phyloP scores from a whole-genome alignment of 345 rosid genomes.

The Lepidium didymum region DNA sequence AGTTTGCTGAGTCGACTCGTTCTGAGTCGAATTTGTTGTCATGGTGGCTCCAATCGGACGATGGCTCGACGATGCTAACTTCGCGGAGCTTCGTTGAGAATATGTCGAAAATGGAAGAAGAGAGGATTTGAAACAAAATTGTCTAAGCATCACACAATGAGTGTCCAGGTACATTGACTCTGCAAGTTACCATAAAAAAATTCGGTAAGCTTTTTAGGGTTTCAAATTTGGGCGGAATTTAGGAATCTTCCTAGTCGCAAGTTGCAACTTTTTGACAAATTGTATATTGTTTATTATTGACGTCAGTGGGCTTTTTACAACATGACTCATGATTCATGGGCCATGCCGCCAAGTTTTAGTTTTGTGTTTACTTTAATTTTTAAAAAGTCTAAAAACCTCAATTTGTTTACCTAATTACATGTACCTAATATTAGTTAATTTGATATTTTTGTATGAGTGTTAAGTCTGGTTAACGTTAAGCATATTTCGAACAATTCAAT shows the following conservation, averaged over 20 bases:
- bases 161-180: constrained; percentile 42
- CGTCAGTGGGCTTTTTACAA: constrained; percentile 9
- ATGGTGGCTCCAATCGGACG: constrained; percentile 30
- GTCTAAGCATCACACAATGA: constrained; percentile 18
- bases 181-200: not conserved
- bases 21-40: constrained; percentile 22
- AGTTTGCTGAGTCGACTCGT: constrained; percentile 24
- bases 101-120: not conserved
- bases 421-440: not conserved
- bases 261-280: not conserved
- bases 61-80: not conserved
- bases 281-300: not conserved
- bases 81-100: not conserved
- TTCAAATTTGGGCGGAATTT: not conserved
- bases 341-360: not conserved
- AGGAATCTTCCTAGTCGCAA: not conserved
- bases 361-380: not conserved
- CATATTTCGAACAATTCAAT: not conserved
- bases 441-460: not conserved
- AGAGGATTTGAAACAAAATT: constrained; percentile 22
- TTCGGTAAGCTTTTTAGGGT: constrained; percentile 3
- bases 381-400: too few species aligned
- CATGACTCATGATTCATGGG: constrained; percentile 13
- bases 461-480: not conserved
- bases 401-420: too few species aligned